Percentiles rank a stretch among this genome's conserved stretches.
Conservation (phyloP, 2,329 filamentous ascomycete species). For the Fusarium cyanostomum region DNA sequence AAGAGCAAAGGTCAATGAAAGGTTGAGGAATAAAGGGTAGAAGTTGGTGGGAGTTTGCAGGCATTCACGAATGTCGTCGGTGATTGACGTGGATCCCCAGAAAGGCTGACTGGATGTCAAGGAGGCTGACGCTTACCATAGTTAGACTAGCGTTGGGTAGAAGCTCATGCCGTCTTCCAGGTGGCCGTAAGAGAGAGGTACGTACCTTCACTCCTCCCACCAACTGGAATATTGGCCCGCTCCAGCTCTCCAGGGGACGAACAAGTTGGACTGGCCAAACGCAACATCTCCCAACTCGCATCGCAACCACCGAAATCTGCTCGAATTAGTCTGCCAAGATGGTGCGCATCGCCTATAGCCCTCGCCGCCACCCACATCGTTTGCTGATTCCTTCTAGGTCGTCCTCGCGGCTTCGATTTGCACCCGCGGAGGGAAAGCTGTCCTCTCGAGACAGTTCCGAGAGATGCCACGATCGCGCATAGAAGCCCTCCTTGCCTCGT, state of each 20-base stretch:
- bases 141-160: slow-evolving; percentile 28
- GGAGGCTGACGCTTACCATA: slow-evolving; percentile 31
- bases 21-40: slow-evolving; percentile 12
- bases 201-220: slow-evolving; percentile 39
- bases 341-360: slow-evolving; percentile 44
- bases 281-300: slow-evolving; percentile 33
- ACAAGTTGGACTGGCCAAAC: slow-evolving; percentile 29
- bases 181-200: slow-evolving; percentile 36
- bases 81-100: slow-evolving; percentile 17
- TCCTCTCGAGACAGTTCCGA: slow-evolving; percentile 96
- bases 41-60: slow-evolving; percentile 7
- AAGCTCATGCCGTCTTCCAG: slow-evolving; percentile 21
- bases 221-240: slow-evolving; percentile 45
- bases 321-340: slow-evolving; percentile 48
- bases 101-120: slow-evolving; percentile 33
- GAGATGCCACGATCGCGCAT: slow-evolving; percentile 98
- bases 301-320: slow-evolving; percentile 32
- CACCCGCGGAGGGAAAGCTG: slow-evolving; percentile 96
- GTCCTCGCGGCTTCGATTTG: slow-evolving; percentile 99
- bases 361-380: background rate
- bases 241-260: slow-evolving; percentile 43
- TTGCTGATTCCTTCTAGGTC: slow-evolving; percentile 68
- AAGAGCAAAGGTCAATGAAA: slow-evolving; percentile 1
- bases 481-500: slow-evolving; percentile 94
- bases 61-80: slow-evolving; percentile 20